These are phyloP conservation scores for Solanum hybrid DNA, from an alignment of 305 asterid species.

Conservation along the genomic window DNA sequence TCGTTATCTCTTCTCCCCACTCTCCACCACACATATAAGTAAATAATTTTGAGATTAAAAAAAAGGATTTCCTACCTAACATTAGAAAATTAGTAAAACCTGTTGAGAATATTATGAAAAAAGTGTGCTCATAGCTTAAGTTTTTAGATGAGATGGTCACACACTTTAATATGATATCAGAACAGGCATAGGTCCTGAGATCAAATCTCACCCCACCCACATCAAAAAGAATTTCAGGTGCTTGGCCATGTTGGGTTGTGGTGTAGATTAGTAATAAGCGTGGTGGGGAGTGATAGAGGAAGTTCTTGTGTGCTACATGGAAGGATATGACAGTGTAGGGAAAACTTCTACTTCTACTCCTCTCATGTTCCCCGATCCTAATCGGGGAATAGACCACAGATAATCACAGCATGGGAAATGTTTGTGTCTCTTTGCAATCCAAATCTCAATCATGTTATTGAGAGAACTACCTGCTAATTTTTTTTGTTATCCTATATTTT, in stretches of 20 bases:
- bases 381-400: not conserved
- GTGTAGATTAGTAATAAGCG: not conserved
- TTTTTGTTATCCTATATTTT: not conserved
- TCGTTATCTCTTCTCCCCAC: not conserved
- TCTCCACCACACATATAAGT: not conserved
- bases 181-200: no score
- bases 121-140: not conserved
- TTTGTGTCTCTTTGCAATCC: not conserved
- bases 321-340: not conserved
- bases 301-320: not conserved
- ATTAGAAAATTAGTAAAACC: not conserved
- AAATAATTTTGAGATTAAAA: not conserved
- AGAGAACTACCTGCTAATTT: not conserved
- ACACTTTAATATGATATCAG: no score
- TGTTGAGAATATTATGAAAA: no score
- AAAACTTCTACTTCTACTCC: not conserved
- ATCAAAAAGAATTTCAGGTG: no score
- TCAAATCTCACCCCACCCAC: no score
- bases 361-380: not conserved
- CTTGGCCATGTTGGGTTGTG: not conserved
- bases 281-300: not conserved
- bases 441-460: not conserved
- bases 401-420: not conserved
- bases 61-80: not conserved
- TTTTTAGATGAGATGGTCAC: not conserved